Evolutionary conservation across 257 asterid species (phyloP).

Genomic region (Primulina huaijiensis): DNA sequence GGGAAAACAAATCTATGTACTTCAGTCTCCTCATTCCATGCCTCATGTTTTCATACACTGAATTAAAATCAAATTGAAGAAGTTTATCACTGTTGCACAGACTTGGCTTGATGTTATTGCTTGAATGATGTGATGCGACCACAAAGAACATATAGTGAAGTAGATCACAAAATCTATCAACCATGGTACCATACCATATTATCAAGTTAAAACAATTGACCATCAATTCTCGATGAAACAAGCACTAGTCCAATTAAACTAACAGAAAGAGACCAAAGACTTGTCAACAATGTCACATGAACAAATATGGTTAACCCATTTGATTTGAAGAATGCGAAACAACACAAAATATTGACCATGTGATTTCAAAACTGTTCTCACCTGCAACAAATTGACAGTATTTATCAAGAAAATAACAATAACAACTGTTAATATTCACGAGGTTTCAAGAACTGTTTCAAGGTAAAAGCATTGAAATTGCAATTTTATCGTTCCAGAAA

Average conservation of each 20-base stretch:
- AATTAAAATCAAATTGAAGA: too few species aligned
- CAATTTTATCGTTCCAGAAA: too few species aligned
- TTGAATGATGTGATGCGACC: too few species aligned
- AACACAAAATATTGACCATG: background rate
- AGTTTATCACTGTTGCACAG: too few species aligned
- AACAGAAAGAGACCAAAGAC: background rate
- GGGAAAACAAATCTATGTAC: background rate
- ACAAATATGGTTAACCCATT: slow-evolving; percentile 6
- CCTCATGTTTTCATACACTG: background rate
- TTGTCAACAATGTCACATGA: background rate
- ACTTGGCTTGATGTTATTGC: too few species aligned
- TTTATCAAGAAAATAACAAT: background rate
- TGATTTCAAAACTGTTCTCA: background rate
- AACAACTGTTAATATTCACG: background rate
- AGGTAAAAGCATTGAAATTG: background rate
- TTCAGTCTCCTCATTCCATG: background rate
- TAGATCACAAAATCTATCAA: too few species aligned
- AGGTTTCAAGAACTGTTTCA: background rate
- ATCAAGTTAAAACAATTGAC: background rate
- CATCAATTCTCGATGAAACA: background rate
- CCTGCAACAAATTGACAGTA: background rate
- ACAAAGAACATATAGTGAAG: too few species aligned
- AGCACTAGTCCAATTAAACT: background rate
- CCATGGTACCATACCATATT: background rate
- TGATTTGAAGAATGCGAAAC: background rate